Base-by-base conservation (phyloP, 2,329 filamentous ascomycete species). In the Ceratocystis harringtonii region DNA sequence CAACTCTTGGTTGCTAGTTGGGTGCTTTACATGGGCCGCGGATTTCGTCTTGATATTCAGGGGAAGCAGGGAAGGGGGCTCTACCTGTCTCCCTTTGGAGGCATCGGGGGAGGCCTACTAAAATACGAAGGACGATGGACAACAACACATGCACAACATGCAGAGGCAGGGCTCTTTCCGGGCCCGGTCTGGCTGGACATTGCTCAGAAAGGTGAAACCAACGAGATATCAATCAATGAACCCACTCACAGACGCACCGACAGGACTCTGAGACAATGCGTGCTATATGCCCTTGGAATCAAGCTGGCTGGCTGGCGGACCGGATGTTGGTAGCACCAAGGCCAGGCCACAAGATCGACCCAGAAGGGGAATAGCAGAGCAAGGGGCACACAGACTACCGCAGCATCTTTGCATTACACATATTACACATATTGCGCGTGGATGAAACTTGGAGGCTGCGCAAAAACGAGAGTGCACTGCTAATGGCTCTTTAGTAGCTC, bases 351-450 rank as follows among this genome's bases (percentile, higher is more conserved):
- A n/a, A 32, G 55, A 30, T 58, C 28, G 28, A 30, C 48, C 19
- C 8, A 52, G 48, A 25, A 25, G 7, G 22, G 19, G 17, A 17
- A 57, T 15, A 28, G 15, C 17, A 32, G 28, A 25, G 7, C 8
- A 58, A 32, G 28, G 15, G 22, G 22, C 25, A 58, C 55, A 58
- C 28, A 58, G 28, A 58, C 55, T 58, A 32, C 28, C 17, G 28
- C 55, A 58, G 28, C 28, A 58, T 58, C 55, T 36, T 58, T 58
- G 55, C 55, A 58, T 58, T 58, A 36, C 55, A 30, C 17, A 30
- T 32, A 32, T 17, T 17, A 17, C 52, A 36, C 36, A 41, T 15
- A 41, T 41, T 41, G 36, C 36, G 36, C 15, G 15, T 28, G 28
- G 28, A 58, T 58, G 55, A 58, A 58, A 32, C 55, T 19, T n/a